phyloP scores from a whole-genome alignment of 73 alveolate genomes.

The Blepharisma japonicum region DNA sequence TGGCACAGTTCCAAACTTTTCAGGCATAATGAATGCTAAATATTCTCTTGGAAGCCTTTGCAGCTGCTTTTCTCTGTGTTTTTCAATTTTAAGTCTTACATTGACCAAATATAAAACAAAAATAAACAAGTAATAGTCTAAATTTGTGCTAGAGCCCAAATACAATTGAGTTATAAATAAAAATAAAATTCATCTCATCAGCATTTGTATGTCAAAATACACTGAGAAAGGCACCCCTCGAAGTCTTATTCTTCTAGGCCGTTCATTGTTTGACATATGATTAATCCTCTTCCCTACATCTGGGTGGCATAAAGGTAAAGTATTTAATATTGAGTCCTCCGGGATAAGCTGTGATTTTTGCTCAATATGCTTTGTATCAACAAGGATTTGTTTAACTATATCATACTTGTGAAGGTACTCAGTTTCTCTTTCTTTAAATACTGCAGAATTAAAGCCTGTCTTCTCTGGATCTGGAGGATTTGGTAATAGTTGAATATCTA shows the following conservation, averaged over 20 bases:
- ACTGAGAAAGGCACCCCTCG: background rate
- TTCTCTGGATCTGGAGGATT: background rate
- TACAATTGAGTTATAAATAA: background rate
- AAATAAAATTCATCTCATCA: background rate
- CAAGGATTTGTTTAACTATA: background rate
- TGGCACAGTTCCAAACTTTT: background rate
- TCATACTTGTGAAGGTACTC: conserved; percentile 10
- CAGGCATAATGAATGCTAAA: background rate
- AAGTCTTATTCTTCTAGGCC: background rate
- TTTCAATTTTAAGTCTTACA: conserved; percentile 10
- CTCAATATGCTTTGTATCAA: background rate
- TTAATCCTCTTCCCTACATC: background rate
- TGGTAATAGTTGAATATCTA: background rate
- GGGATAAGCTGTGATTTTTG: background rate
- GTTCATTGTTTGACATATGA: background rate
- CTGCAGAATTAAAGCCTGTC: background rate
- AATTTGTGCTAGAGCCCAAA: background rate
- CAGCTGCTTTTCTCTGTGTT: conserved; percentile 7
- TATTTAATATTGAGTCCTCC: background rate
- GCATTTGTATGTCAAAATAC: background rate
- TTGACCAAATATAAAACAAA: background rate
- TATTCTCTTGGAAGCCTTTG: background rate
- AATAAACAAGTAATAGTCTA: background rate
- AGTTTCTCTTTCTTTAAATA: background rate
- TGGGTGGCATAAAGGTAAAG: conserved; percentile 9